Base-by-base conservation (phyloP, 768 basidiomycete genomes). In the Omphalotus guepiniiformis region DNA sequence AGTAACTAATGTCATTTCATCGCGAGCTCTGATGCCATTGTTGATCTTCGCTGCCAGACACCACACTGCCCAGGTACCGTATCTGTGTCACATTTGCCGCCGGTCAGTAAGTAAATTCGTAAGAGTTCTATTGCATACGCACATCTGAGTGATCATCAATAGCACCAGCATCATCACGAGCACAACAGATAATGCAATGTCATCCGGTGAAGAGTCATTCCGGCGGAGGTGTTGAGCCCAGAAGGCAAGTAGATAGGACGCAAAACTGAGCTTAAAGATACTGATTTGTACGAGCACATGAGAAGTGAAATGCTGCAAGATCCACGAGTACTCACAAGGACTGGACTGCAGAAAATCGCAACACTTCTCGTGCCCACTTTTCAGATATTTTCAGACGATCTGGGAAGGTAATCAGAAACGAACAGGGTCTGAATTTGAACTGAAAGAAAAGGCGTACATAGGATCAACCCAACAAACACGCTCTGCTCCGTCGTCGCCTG, bases 401-500 rank as follows among this genome's bases (percentile, higher is more conserved):
- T 42, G n/a, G n/a, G n/a, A 26, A 9, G 39, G 22, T 7, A 1
- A 29, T 2, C 2, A 26, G 8, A 18, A 25, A 3, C 9, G 16
- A 4, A 26, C 13, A 28, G 39, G 16, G 8, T 7, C 0, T 8
- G 13, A 21, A 1, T 12, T 6, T 4, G 12, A 9, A 9, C 9
- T 13, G 7, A 29, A 15, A 25, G 23, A 41, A 6, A 29, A 9
- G 32, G 21, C 41, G 13, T 42, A 42, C 41, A 42, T 29, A 42
- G 28, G 6, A 42, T 25, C 12, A 42, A 16, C 11, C 41, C 41
- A 18, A 42, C 27, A 21, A 42, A 42, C 18, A 42, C 41, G 16
- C 41, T 42, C 16, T 42, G 41, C 41, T 42, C 41, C 41, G 41
- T 42, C 27, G 41, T 42, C 19, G 41, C 41, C 15, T 42, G 41